Percentiles rank a stretch among this genome's conserved stretches.
Evolutionary conservation across 2,329 filamentous ascomycete species (phyloP).

Genomic region (Alternaria angustiovoidea): DNA sequence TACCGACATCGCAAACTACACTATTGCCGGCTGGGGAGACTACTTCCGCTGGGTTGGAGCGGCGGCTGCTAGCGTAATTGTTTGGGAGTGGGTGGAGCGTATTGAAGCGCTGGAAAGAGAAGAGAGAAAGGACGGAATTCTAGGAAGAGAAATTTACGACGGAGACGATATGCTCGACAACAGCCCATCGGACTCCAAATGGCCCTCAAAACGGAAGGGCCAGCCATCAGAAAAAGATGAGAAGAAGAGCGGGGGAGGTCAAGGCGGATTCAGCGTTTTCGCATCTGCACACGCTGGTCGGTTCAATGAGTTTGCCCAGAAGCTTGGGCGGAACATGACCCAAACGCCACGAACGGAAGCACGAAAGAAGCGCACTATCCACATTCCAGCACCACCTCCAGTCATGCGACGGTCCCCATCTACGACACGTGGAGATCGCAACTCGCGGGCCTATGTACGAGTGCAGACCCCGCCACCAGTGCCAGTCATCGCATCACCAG

Average conservation of each 20-base stretch:
- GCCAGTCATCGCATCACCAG: slow-evolving; percentile 60
- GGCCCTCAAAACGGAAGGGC: slow-evolving; percentile 54
- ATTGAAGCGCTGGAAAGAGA: slow-evolving; percentile 92
- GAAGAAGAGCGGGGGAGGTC: slow-evolving; percentile 36
- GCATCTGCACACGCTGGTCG: slow-evolving; percentile 36
- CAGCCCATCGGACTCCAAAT: slow-evolving; percentile 64
- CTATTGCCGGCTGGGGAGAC: slow-evolving; percentile 90
- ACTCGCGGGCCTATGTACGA: slow-evolving; percentile 39
- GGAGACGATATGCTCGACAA: slow-evolving; percentile 89
- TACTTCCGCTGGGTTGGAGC: slow-evolving; percentile 97
- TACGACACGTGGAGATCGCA: slow-evolving; percentile 30
- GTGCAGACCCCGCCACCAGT: slow-evolving; percentile 52
- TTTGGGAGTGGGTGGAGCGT: slow-evolving; percentile 97
- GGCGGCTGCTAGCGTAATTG: slow-evolving; percentile 91
- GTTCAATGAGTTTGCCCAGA: slow-evolving; percentile 40
- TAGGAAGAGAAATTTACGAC: slow-evolving; percentile 90
- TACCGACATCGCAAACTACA: slow-evolving; percentile 83
- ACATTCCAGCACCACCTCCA: slow-evolving; percentile 44
- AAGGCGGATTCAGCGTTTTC: slow-evolving; percentile 33
- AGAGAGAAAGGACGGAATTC: slow-evolving; percentile 90
- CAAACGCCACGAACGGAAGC: slow-evolving; percentile 38
- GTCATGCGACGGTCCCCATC: slow-evolving; percentile 41
- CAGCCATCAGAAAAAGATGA: slow-evolving; percentile 41
- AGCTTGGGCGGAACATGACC: slow-evolving; percentile 38
- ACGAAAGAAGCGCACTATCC: slow-evolving; percentile 43